Conservation (phyloP, 176 grass and related monocot genomes). For the Triticum aestivum region IWGSC_CS_RefSeq_v2.1 NC_057800.1:518982841-518983340, state of each 20-base stretch:
- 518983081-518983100: slow-evolving; percentile 1
- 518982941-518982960: slow-evolving; percentile 50
- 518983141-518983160: slow-evolving; percentile 45
- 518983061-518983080: slow-evolving; percentile 27
- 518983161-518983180: slow-evolving; percentile 55
- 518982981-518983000: slow-evolving; percentile 32
- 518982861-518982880: slow-evolving; percentile 44
- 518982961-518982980: slow-evolving; percentile 37
- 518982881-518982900: slow-evolving; percentile 35
- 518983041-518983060: slow-evolving; percentile 31
- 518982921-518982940: slow-evolving; percentile 49
- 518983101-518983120: slow-evolving; percentile 22
- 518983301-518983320: slow-evolving; percentile 40
- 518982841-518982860: slow-evolving; percentile 16
- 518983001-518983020: slow-evolving; percentile 31
- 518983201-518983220: slow-evolving; percentile 1
- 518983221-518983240: slow-evolving; percentile 18
- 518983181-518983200: neutral
- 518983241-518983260: neutral
- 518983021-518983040: slow-evolving; percentile 27
- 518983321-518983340: slow-evolving; percentile 29
- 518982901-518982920: slow-evolving; percentile 31
- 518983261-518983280: neutral
- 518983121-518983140: neutral
- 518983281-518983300: slow-evolving; percentile 7